A percentile compares a stretch with the other conserved stretches of the same genome.
Conservation (phyloP, 495 filamentous ascomycete genomes). For the Clavariopsis aquatica region DNA sequence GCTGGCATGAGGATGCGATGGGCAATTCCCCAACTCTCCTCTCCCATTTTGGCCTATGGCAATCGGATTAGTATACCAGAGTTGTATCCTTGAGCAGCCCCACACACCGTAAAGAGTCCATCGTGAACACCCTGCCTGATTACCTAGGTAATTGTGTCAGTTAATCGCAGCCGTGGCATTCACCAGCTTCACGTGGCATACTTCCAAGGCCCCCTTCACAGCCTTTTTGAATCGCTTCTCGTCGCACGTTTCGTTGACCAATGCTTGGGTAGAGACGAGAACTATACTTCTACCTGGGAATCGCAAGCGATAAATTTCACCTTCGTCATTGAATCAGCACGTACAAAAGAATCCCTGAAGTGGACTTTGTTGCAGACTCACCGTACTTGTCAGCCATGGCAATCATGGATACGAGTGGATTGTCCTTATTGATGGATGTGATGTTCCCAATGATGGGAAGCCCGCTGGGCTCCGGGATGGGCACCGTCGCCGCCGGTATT, state of each 20-base stretch:
- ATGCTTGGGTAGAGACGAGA: not conserved
- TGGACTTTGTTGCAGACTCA: not conserved
- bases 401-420: not conserved
- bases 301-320: not conserved
- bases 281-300: not conserved
- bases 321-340: not conserved
- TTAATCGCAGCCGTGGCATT: not conserved
- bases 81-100: not conserved
- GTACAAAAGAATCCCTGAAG: not conserved
- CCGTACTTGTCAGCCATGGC: not conserved
- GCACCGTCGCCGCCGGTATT: not conserved
- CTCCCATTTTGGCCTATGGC: slow-evolving; percentile 29
- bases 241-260: not conserved
- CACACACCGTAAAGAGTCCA: not conserved
- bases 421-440: not conserved
- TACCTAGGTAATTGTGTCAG: not conserved
- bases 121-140: not conserved
- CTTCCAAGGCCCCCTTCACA: not conserved
- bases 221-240: not conserved
- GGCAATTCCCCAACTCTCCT: slow-evolving; percentile 70
- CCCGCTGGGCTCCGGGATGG: not conserved
- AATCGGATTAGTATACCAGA: not conserved
- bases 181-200: not conserved
- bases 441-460: not conserved
- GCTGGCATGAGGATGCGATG: slow-evolving; percentile 69